Evolutionary conservation across 2,329 filamentous ascomycete genomes (phyloP).

Genomic region (Lasiodiplodia sp.): DNA sequence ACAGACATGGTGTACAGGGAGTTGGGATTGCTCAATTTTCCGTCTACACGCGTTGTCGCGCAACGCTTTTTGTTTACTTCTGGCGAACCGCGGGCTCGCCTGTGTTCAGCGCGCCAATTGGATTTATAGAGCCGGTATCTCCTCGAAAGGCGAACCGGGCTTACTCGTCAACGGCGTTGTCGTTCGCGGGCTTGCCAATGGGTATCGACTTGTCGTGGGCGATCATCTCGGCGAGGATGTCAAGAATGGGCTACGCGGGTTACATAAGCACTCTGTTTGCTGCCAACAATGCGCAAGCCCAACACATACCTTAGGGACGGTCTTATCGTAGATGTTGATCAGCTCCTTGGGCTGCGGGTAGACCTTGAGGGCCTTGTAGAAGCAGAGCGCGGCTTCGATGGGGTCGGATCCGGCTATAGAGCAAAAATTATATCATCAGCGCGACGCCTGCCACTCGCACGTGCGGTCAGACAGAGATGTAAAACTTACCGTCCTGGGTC

Average conservation of each 20-base stretch:
- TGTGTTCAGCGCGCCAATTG: background rate
- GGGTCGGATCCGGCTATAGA: constrained; percentile 64
- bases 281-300: constrained; percentile 2
- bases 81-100: background rate
- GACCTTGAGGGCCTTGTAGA: constrained; percentile 98
- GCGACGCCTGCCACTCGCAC: background rate
- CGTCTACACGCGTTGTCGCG: background rate
- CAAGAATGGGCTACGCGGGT: constrained; percentile 77
- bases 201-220: constrained; percentile 76
- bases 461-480: constrained; percentile 24
- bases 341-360: constrained; percentile 93
- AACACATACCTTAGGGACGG: constrained; percentile 81
- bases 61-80: constrained; percentile 11
- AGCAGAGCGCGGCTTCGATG: constrained; percentile 88
- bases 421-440: background rate
- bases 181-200: constrained; percentile 27
- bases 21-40: constrained; percentile 16
- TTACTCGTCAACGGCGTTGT: constrained; percentile 21
- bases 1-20: constrained; percentile 28
- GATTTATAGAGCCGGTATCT: background rate
- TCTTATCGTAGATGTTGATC: constrained; percentile 98
- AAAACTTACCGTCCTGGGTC: constrained; percentile 72
- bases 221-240: constrained; percentile 98
- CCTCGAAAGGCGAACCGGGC: background rate
- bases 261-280: constrained; percentile 30